Base-by-base conservation (phyloP, 2,329 filamentous ascomycete species). In the Arthrobotrys pseudoclavata region DNA sequence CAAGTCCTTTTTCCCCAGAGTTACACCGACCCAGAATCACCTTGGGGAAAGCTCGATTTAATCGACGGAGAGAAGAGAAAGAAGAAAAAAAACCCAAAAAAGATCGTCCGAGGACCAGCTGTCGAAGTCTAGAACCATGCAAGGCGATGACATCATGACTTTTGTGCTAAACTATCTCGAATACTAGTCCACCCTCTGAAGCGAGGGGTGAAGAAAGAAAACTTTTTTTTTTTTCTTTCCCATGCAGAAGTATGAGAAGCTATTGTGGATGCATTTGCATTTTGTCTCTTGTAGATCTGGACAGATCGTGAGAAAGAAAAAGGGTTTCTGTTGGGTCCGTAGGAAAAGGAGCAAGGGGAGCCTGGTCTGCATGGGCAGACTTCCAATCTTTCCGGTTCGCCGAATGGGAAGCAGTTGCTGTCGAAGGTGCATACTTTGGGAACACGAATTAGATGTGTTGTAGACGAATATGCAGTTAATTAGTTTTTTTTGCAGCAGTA, bases 331-430 rank as follows among this genome's bases (percentile, higher is more conserved):
- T 52, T 64, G 61, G 61, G 61, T 50, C 29, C 24, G 26, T 57
- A 37, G 20, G 40, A 29, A n/a, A 24, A 50, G 45, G 22, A 47
- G 40, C 40, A 52, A 64, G 61, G 61, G 47, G 9, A 37, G 26
- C 45, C 60, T 37, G 22, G 47, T 34, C 57, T 57, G 40, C 60
- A 64, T 70, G 67, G 37, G 20, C 55, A 40, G 40, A 50, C 55
- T 63, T 64, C 69, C 48, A 72, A 66, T 72, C 69, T 72, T 72
- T 72, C 69, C 69, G 69, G 69, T 72, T 57, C 60, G 69, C 69
- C 67, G 60, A 72, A 72, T 72, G 45, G 68, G 61, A 69, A 69
- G 45, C 66, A 18, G 22, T 26, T 60, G 55, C 55, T 60, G 55
- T 60, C 34, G 55, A 60, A 60, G 55, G 55, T 60, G 55, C 55